Percentiles rank a stretch among this genome's conserved stretches.
Evolutionary conservation across 257 asterid genomes (phyloP).

Genomic region (Capsicum pubescens): DNA sequence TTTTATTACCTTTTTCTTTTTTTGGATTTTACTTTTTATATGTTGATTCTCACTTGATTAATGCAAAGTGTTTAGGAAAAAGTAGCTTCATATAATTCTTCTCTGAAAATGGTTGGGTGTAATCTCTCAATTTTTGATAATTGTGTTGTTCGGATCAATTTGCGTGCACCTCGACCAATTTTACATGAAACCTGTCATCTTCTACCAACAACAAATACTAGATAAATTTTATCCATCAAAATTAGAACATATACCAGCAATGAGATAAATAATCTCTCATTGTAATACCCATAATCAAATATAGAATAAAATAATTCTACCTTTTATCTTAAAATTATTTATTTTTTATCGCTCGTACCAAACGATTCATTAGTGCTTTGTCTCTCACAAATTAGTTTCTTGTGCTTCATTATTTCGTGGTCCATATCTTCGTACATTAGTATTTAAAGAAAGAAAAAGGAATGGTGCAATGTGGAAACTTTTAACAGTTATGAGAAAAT

Average conservation of each 20-base stretch:
- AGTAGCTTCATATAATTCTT: neutral
- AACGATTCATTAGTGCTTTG: too few relatives aligned
- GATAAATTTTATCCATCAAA: too few relatives aligned
- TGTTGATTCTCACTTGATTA: neutral
- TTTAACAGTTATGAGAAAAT: neutral
- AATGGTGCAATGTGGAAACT: neutral
- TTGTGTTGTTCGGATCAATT: too few relatives aligned
- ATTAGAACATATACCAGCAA: too few relatives aligned
- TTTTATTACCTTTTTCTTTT: neutral
- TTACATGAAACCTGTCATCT: too few relatives aligned
- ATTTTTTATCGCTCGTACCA: too few relatives aligned
- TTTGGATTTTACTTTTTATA: neutral
- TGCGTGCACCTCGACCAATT: too few relatives aligned
- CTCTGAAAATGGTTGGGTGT: neutral
- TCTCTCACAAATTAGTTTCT: neutral
- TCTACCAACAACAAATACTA: too few relatives aligned
- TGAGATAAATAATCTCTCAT: too few relatives aligned
- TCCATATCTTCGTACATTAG: slow-evolving; percentile 3
- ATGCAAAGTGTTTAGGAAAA: slow-evolving; percentile 1
- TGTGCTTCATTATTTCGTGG: slow-evolving; percentile 19
- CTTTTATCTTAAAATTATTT: too few relatives aligned
- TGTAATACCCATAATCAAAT: too few relatives aligned
- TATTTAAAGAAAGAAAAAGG: slow-evolving; percentile 1
- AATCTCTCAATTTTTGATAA: neutral
- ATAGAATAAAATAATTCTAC: too few relatives aligned